Evolutionary conservation across 352 stramenopile genomes (phyloP).

Genomic region (Saprolegnia diclina): DNA sequence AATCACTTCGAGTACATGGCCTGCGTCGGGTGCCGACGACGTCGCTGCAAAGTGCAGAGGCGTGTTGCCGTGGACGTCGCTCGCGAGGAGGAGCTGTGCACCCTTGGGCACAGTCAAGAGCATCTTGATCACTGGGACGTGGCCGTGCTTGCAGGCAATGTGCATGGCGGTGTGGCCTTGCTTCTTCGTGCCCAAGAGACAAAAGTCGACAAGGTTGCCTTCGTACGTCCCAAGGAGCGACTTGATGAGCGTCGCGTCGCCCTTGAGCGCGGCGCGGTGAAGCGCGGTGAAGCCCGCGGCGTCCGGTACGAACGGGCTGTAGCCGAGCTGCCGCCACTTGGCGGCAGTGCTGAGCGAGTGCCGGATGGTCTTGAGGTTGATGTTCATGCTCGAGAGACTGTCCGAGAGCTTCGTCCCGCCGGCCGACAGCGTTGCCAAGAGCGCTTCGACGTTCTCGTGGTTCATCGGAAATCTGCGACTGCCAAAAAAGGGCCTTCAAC

Average conservation of each 20-base stretch:
- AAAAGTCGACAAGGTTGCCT: constrained; percentile 58
- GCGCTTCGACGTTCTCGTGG: background rate
- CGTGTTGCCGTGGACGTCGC: constrained; percentile 75
- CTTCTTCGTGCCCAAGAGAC: constrained; percentile 54
- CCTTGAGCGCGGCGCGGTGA: constrained; percentile 65
- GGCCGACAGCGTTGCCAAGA: constrained; percentile 10
- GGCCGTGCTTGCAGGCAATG: constrained; percentile 76
- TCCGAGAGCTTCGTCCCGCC: constrained; percentile 4
- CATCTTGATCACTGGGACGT: constrained; percentile 43
- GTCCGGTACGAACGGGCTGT: constrained; percentile 78
- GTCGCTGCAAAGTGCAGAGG: constrained; percentile 76
- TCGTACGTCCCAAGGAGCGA: constrained; percentile 80
- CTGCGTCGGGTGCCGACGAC: constrained; percentile 33
- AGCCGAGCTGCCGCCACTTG: constrained; percentile 82
- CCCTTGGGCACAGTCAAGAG: constrained; percentile 55
- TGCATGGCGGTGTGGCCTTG: constrained; percentile 76
- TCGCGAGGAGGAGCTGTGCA: constrained; percentile 47
- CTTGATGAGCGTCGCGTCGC: constrained; percentile 54
- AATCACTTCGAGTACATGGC: constrained; percentile 51
- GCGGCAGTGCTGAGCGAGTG: constrained; percentile 67
- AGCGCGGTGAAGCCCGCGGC: constrained; percentile 73
- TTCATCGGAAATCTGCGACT: background rate
- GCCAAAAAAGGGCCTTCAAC: background rate
- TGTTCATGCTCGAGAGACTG: constrained; percentile 4
- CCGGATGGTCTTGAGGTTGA: constrained; percentile 51